Conservation (phyloP, 306 rosid species). For the Benincasa hispida region DNA sequence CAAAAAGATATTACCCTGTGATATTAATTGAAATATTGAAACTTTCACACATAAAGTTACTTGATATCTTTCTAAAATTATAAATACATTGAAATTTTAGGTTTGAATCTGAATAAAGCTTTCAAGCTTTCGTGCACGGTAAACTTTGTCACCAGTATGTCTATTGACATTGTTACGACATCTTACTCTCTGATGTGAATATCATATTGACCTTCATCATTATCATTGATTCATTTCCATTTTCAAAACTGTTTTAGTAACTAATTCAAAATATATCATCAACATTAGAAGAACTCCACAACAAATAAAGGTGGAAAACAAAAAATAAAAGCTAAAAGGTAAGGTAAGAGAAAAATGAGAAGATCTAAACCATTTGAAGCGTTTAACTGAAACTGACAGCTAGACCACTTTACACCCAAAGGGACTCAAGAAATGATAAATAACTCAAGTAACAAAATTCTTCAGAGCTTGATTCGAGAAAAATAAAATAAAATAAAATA, state of each 20-base stretch:
- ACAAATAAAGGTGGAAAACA: not conserved
- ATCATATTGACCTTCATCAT: not conserved
- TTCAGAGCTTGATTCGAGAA: not conserved
- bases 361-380: not conserved
- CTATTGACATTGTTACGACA: not conserved
- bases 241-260: not conserved
- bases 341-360: not conserved
- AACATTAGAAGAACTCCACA: not conserved
- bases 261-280: not conserved
- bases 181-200: not conserved
- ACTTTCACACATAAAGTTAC: not conserved
- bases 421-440: not conserved
- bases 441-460: not conserved
- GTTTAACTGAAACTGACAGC: not conserved
- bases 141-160: not conserved
- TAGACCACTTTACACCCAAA: not conserved
- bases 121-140: not conserved
- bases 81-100: not conserved
- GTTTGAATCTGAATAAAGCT: not conserved
- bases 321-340: not conserved
- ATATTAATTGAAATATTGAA: not conserved
- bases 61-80: not conserved
- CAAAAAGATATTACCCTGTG: not conserved
- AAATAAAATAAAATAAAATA: not conserved
- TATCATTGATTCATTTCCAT: not conserved